Evolutionary conservation across 805 yeast genomes (phyloP).

Genomic region (Sugiyamaella mastotermitis): DNA sequence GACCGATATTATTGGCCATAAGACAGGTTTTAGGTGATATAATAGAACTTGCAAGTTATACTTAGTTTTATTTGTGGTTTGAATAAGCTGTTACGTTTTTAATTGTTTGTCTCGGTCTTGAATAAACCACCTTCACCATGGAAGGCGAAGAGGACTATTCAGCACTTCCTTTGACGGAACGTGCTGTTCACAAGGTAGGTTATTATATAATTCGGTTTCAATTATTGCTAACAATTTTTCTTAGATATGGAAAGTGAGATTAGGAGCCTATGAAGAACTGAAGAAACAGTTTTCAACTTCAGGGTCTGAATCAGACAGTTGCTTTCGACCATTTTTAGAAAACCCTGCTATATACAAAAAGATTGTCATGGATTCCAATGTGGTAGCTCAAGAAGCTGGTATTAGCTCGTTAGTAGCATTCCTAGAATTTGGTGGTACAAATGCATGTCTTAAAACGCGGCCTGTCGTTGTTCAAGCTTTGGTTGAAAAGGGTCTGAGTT

Average conservation of each 20-base stretch:
- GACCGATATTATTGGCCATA: no score
- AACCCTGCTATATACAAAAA: slow-evolving; percentile 52
- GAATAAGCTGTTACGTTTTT: no score
- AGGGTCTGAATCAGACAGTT: slow-evolving; percentile 48
- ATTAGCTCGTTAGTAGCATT: slow-evolving; percentile 48
- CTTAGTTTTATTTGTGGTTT: no score
- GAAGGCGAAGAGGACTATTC: slow-evolving; percentile 18
- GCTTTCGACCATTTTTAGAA: slow-evolving; percentile 44
- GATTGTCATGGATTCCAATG: slow-evolving; percentile 72
- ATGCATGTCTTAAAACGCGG: slow-evolving; percentile 32
- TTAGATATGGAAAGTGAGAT: slow-evolving; percentile 76
- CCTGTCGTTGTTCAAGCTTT: slow-evolving; percentile 30
- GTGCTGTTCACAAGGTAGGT: slow-evolving; percentile 59
- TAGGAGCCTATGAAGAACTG: slow-evolving; percentile 69
- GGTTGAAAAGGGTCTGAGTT: slow-evolving; percentile 76
- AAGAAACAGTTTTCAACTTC: slow-evolving; percentile 46
- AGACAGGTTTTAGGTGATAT: no score
- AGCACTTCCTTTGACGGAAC: slow-evolving; percentile 56
- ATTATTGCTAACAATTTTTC: no score
- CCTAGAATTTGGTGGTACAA: slow-evolving; percentile 50
- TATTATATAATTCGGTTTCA: no score
- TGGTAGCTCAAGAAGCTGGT: slow-evolving; percentile 87
- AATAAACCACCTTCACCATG: neutral
- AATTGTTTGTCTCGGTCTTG: no score
- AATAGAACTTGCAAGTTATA: no score